Evolutionary conservation across 768 basidiomycete genomes (phyloP).

Genomic region (Trametes maxima): DNA sequence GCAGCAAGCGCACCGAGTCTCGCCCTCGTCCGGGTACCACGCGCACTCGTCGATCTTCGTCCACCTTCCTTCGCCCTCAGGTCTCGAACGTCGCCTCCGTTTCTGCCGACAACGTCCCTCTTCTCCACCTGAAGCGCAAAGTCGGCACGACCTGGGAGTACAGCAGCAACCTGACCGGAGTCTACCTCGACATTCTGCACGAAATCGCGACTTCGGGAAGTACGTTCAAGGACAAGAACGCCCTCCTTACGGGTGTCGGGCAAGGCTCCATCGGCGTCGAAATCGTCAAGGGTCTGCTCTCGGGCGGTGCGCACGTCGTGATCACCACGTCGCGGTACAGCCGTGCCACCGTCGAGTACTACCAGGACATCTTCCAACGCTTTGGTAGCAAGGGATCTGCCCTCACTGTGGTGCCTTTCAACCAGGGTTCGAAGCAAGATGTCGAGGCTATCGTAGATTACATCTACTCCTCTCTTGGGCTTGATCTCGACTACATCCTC

Average conservation of each 20-base stretch:
- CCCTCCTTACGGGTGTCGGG: constrained; percentile 95
- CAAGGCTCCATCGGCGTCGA: constrained; percentile 98
- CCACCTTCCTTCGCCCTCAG: constrained; percentile 95
- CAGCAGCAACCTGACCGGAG: constrained; percentile 93
- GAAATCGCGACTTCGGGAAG: constrained; percentile 99
- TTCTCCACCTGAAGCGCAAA: constrained; percentile 96
- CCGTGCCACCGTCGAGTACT: constrained; percentile 95
- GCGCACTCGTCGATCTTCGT: constrained; percentile 87
- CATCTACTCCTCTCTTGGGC: constrained; percentile 91
- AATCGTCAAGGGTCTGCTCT: constrained; percentile 93
- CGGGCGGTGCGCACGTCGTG: constrained; percentile 95
- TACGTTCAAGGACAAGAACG: constrained; percentile 99
- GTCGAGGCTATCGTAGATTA: constrained; percentile 98
- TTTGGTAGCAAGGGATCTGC: constrained; percentile 95
- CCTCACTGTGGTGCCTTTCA: constrained; percentile 97
- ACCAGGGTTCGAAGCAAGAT: constrained; percentile 98
- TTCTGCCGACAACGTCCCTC: constrained; percentile 87
- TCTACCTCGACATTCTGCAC: constrained; percentile 94
- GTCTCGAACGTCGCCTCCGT: constrained; percentile 71
- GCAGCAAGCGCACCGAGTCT: constrained; percentile 67
- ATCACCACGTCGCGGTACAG: constrained; percentile 98
- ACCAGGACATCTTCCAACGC: constrained; percentile 96
- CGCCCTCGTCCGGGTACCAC: constrained; percentile 49
- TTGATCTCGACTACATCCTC: constrained; percentile 98
- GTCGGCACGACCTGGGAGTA: constrained; percentile 96